Evolutionary conservation across 2,329 filamentous ascomycete species (phyloP), one percentile per base, ranked within the genome.

Genomic region (Colletotrichum sp.): DNA sequence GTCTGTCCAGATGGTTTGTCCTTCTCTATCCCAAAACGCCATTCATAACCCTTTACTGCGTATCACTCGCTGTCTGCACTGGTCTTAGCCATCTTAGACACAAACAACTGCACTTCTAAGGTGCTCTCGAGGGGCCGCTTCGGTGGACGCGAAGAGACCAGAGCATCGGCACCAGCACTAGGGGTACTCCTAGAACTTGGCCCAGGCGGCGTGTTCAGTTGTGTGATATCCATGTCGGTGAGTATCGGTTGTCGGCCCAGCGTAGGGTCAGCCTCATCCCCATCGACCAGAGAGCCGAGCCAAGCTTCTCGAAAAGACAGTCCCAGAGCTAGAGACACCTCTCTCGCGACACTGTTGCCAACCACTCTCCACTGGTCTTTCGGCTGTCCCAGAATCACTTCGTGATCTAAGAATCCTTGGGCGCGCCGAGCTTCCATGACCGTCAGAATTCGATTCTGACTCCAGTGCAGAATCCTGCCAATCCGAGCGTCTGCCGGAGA

Each of bases 281-380:
- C 75, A 24, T 77, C 75, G 3, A 77, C 28, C 21, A 87, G 77
- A 4, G 84, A 83, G 0, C 85, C 86, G 6, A 84, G 79, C 84
- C 85, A 92, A 0, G 93, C 93, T 77, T 93, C 89, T 9, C 93
- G 87, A 15, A 96, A 84, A 12, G 88, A 86, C 6, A 94, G 80
- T 0, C 95, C 95, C 2, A 96, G 82, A 0, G 92, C 91, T 21
- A 95, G 83, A 0, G 94, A 91, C 2, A 95, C 90, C 28, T 91
- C 90, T 10, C 94, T 87, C 4, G 94, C 91, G 0, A 98, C 95
- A 32, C 93, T 95, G 82, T 98, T 98, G 0, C 95, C 95, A 0
- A 96, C 87, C 24, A 95, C 91, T 71, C 88, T 90, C 85, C 90
- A 92, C 80, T 95, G 93, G 2, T 92, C 85, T 0, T 49, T 12